Conservation (phyloP, 352 stramenopile species). For the Globisporangium uncinulatum region DNA sequence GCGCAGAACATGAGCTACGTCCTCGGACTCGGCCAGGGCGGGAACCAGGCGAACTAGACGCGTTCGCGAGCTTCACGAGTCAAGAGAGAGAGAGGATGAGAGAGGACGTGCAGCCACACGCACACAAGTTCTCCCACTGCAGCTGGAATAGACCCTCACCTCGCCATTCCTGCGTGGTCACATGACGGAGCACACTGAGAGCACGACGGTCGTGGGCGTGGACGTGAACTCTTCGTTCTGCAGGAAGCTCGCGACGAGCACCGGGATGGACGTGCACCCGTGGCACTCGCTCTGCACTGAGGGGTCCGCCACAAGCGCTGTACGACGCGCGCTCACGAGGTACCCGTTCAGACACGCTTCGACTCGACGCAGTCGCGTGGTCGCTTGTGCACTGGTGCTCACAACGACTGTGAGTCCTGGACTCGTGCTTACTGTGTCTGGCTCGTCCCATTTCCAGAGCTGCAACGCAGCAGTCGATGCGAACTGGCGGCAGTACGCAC, state of each 20-base stretch:
- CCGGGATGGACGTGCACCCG: constrained; percentile 9
- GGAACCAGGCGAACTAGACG: constrained; percentile 66
- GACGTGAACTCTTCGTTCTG: constrained; percentile 14
- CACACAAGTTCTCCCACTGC: neutral
- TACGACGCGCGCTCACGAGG: constrained; percentile 5
- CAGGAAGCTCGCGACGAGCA: constrained; percentile 13
- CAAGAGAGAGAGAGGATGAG: neutral
- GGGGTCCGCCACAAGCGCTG: neutral
- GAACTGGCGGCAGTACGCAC: constrained; percentile 13
- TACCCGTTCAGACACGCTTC: constrained; percentile 14
- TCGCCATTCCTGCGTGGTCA: neutral
- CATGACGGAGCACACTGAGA: constrained; percentile 10
- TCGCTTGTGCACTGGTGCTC: neutral
- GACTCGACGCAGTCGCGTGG: constrained; percentile 1
- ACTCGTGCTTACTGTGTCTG: neutral
- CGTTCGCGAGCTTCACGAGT: neutral
- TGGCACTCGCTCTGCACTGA: constrained; percentile 1
- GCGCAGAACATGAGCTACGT: constrained; percentile 89
- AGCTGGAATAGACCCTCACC: neutral
- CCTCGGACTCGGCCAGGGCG: constrained; percentile 69
- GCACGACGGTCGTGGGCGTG: constrained; percentile 4
- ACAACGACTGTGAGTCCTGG: constrained; percentile 13
- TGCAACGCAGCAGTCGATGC: constrained; percentile 3
- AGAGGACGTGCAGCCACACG: neutral
- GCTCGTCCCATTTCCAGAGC: constrained; percentile 11